These are phyloP conservation scores for Tuber umbilicatum DNA, from an alignment of 495 filamentous ascomycete species.

Conservation along the genomic window DNA sequence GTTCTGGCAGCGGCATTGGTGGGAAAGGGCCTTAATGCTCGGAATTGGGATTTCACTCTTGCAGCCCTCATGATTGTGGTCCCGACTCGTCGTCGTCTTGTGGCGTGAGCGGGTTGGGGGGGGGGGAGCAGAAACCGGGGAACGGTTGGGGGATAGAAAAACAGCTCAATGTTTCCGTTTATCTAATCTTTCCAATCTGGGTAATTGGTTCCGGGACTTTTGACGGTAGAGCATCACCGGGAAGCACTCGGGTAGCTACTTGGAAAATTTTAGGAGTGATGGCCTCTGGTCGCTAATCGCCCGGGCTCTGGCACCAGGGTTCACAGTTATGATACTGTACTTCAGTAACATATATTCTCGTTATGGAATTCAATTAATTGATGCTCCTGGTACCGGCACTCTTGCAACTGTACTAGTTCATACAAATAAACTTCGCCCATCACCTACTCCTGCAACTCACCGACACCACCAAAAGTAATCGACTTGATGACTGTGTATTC, in stretches of 20 bases:
- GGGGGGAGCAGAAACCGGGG: neutral
- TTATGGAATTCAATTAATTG: conserved; percentile 6
- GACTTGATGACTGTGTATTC: conserved; percentile 86
- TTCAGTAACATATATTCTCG: neutral
- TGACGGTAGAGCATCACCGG: neutral
- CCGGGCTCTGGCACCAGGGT: neutral
- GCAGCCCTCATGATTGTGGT: conserved; percentile 28
- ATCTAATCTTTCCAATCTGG: conserved; percentile 35
- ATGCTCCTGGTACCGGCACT: neutral
- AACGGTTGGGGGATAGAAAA: conserved; percentile 15
- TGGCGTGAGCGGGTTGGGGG: conserved; percentile 5
- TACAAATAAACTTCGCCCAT: neutral
- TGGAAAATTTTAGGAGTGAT: neutral
- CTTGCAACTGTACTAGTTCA: neutral
- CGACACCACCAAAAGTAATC: conserved; percentile 72
- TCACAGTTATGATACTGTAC: neutral
- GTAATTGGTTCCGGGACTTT: neutral
- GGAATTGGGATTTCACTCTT: conserved; percentile 21
- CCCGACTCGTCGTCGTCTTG: conserved; percentile 9
- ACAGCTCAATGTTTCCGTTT: conserved; percentile 5
- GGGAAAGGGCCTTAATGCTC: conserved; percentile 28
- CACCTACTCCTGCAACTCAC: conserved; percentile 26
- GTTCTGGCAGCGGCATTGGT: conserved; percentile 6
- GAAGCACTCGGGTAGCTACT: conserved; percentile 5
- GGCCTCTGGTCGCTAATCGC: neutral